A percentile compares a stretch with the other conserved stretches of the same genome.
Evolutionary conservation across 106 monocot genomes (phyloP).

Genomic region (Hemerocallis citrina): DNA sequence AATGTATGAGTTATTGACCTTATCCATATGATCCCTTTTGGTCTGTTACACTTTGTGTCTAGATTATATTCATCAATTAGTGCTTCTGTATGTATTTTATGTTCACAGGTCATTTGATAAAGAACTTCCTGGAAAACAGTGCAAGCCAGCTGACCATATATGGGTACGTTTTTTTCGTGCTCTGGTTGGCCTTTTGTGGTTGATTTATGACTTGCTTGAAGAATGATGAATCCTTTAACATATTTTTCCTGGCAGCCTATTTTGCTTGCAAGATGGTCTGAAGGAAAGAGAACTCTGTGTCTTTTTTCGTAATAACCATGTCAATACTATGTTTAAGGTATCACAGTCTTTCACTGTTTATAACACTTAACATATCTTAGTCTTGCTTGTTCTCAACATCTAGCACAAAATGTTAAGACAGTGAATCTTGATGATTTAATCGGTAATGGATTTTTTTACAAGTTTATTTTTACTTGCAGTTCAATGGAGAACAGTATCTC

Average conservation of each 20-base stretch:
- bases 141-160: conserved; percentile 93
- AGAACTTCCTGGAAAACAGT: conserved; percentile 62
- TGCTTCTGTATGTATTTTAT: conserved; percentile 5
- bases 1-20: conserved; percentile 37
- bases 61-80: neutral
- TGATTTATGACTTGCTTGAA: too few species aligned
- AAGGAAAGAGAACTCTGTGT: conserved; percentile 90
- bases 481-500: conserved; percentile 80
- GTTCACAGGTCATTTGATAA: conserved; percentile 58
- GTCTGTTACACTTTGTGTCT: neutral
- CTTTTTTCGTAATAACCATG: conserved; percentile 99
- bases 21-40: neutral
- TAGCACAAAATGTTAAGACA: too few species aligned
- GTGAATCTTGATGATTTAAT: too few species aligned
- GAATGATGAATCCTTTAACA: too few species aligned
- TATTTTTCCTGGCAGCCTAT: conserved; percentile 57
- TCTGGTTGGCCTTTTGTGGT: too few species aligned
- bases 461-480: conserved; percentile 40
- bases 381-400: too few species aligned
- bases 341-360: too few species aligned
- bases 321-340: conserved; percentile 99
- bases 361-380: too few species aligned
- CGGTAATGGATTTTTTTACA: too few species aligned
- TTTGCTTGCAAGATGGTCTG: conserved; percentile 85
- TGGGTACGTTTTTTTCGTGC: conserved; percentile 39